A percentile compares a stretch with the other conserved stretches of the same genome.
phyloP scores from a whole-genome alignment of 2,329 filamentous ascomycete genomes.

The Magnaporthiopsis incrustans region DNA sequence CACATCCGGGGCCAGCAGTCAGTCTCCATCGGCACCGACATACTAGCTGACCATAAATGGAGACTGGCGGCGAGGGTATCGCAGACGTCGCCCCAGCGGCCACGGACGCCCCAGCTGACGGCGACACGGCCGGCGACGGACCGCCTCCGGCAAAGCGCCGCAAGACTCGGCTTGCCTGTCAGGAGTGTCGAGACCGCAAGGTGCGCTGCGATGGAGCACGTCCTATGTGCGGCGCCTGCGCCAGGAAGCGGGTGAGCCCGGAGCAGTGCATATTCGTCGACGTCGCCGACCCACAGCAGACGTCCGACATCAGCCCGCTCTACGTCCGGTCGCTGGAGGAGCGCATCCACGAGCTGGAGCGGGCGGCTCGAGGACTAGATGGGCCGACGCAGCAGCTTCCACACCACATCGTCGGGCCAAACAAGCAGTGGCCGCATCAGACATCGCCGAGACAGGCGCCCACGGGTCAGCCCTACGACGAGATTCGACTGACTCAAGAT shows the following conservation, averaged over 20 bases:
- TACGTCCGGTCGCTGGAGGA: slow-evolving; percentile 9
- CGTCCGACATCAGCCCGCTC: slow-evolving; percentile 3
- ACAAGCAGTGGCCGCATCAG: neutral
- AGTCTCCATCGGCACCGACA: neutral
- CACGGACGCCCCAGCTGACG: neutral
- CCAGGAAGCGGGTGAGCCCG: slow-evolving; percentile 5
- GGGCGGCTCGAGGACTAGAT: neutral
- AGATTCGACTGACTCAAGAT: neutral
- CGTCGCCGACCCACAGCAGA: neutral
- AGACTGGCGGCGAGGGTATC: neutral
- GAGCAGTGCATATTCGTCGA: slow-evolving; percentile 7
- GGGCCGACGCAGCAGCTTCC: neutral
- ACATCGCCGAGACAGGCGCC: neutral
- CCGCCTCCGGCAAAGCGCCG: slow-evolving; percentile 7
- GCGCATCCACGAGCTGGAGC: slow-evolving; percentile 9
- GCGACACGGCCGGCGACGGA: neutral
- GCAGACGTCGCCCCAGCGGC: neutral
- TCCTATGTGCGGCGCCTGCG: slow-evolving; percentile 8
- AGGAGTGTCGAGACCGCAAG: slow-evolving; percentile 8
- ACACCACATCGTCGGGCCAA: neutral
- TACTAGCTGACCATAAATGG: neutral
- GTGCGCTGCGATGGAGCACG: slow-evolving; percentile 6
- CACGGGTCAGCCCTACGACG: neutral
- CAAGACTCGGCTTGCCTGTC: slow-evolving; percentile 9
- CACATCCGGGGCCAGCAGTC: no score